These are phyloP conservation scores for Saturnispora sanitii DNA, from an alignment of 805 yeast species.

Conservation along the genomic window DNA sequence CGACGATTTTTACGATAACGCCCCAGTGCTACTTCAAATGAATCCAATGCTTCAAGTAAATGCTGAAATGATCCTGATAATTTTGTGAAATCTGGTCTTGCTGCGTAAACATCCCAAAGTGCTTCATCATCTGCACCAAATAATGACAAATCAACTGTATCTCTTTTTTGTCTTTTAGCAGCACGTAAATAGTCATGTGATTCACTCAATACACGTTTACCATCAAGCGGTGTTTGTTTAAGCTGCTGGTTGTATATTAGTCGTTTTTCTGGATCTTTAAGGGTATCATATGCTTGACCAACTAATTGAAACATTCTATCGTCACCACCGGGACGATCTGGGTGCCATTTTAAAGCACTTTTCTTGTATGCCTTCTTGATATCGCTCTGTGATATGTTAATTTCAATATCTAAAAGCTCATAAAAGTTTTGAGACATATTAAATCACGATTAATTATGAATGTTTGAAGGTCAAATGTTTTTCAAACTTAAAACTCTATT, in stretches of 20 bases:
- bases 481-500: no score
- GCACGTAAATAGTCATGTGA: background rate
- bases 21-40: background rate
- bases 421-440: constrained; percentile 31
- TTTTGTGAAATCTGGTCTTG: background rate
- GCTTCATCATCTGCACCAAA: constrained; percentile 7
- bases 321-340: constrained; percentile 80
- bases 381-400: constrained; percentile 43
- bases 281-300: constrained; percentile 65
- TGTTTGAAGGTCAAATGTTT: no score
- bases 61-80: background rate
- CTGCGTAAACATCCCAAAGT: constrained; percentile 5
- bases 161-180: constrained; percentile 4
- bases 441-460: no score
- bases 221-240: background rate
- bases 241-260: constrained; percentile 50
- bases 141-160: background rate
- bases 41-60: background rate
- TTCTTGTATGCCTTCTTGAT: constrained; percentile 74
- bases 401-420: constrained; percentile 46
- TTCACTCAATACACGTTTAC: background rate
- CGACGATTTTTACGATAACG: background rate
- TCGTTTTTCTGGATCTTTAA: constrained; percentile 63
- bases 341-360: constrained; percentile 65
- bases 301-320: constrained; percentile 74